Evolutionary conservation across 331 rosid genomes (phyloP).

Genomic region (Quercus lobata): DNA sequence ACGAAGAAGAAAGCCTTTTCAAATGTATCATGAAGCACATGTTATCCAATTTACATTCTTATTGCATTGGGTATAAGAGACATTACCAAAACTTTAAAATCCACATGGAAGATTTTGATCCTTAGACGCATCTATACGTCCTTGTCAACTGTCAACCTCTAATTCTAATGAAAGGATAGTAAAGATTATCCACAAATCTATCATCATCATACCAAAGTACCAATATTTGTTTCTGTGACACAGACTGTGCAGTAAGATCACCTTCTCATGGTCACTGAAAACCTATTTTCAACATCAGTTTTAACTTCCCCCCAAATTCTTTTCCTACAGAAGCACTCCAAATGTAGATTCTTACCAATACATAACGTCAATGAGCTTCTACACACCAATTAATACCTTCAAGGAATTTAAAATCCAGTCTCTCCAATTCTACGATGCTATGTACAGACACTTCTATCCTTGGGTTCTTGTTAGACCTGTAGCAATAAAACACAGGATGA

Average conservation of each 20-base stretch:
- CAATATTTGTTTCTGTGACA: neutral
- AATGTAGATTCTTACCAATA: constrained; percentile 28
- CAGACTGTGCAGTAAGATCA: neutral
- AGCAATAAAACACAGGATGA: neutral
- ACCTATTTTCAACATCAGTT: neutral
- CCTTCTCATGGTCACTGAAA: neutral
- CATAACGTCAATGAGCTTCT: constrained; percentile 26
- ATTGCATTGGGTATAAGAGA: no score
- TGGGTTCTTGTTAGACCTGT: constrained; percentile 47
- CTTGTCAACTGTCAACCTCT: no score
- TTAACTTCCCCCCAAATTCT: neutral
- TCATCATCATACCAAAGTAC: neutral
- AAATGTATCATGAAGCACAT: no score
- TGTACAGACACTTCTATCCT: constrained; percentile 42
- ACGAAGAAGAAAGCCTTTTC: no score
- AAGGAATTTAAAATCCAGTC: constrained; percentile 17
- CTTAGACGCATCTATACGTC: no score
- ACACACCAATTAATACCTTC: constrained; percentile 33
- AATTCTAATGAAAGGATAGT: neutral
- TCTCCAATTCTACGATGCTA: constrained; percentile 37
- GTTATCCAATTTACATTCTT: no score
- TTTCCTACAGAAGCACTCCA: constrained; percentile 15
- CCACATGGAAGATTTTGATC: no score
- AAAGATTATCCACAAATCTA: neutral
- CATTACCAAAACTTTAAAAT: no score